Conservation (phyloP, 352 stramenopile species). For the Globisporangium polare region DNA sequence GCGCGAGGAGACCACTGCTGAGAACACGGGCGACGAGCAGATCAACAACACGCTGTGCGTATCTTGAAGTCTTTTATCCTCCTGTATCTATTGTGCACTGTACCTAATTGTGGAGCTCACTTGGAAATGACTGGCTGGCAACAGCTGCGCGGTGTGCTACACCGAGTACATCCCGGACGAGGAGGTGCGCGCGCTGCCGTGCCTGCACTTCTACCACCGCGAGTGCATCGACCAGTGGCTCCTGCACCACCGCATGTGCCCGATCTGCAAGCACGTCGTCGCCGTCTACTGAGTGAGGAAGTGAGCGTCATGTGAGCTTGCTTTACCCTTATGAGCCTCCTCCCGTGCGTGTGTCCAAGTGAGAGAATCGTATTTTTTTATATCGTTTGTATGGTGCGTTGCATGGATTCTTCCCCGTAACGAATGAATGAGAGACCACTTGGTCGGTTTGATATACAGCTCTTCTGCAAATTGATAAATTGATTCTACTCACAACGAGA, state of each 20-base stretch:
- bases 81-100: not conserved
- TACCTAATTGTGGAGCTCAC: not conserved
- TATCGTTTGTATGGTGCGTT: too few species aligned
- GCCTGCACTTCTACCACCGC: slow-evolving; percentile 87
- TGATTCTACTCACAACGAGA: too few species aligned
- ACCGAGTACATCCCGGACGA: slow-evolving; percentile 76
- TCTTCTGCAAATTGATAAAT: too few species aligned
- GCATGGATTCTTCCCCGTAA: too few species aligned
- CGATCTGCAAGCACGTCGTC: slow-evolving; percentile 85
- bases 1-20: slow-evolving; percentile 16
- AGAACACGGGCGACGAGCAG: slow-evolving; percentile 24
- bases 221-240: slow-evolving; percentile 91
- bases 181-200: slow-evolving; percentile 76
- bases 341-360: not conserved
- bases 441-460: too few species aligned
- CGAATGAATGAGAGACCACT: too few species aligned
- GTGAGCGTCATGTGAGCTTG: not conserved
- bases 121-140: not conserved
- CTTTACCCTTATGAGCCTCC: not conserved
- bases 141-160: slow-evolving; percentile 76
- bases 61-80: not conserved
- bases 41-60: slow-evolving; percentile 60
- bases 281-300: slow-evolving; percentile 47
- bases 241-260: slow-evolving; percentile 77
- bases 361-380: not conserved